These are phyloP conservation scores for Prosopis cineraria DNA, from an alignment of 306 rosid species.

Conservation along the genomic window DNA sequence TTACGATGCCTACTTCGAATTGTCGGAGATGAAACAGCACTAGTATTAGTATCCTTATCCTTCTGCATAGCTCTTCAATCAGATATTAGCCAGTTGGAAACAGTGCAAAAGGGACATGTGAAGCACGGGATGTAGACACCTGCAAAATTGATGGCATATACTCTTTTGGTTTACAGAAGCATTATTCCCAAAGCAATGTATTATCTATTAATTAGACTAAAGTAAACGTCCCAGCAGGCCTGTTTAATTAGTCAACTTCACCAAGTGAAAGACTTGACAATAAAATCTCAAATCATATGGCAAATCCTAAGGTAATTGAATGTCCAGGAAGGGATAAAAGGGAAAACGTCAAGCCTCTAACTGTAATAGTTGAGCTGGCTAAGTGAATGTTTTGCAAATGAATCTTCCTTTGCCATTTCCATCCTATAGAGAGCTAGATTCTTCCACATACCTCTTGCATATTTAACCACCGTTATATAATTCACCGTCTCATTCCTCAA, in stretches of 20 bases:
- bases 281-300: conserved; percentile 2
- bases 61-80: conserved; percentile 60
- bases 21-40: conserved; percentile 40
- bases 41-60: conserved; percentile 53
- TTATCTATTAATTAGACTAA: neutral
- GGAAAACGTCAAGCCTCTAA: neutral
- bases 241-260: conserved; percentile 24
- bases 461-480: neutral
- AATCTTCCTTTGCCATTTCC: neutral
- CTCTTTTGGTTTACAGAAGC: conserved; percentile 24
- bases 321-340: conserved; percentile 21
- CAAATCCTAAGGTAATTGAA: conserved; percentile 16
- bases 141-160: conserved; percentile 41
- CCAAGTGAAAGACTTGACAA: conserved; percentile 8
- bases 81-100: conserved; percentile 38
- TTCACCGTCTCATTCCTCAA: conserved; percentile 12
- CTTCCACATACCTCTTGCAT: conserved; percentile 16
- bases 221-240: conserved; percentile 10
- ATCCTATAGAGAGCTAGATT: conserved; percentile 4
- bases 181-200: neutral
- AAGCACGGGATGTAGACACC: conserved; percentile 44
- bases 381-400: neutral
- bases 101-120: conserved; percentile 32
- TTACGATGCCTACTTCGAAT: conserved; percentile 66
- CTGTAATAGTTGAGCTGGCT: neutral